These are phyloP conservation scores for Podospora anserina DNA, from an alignment of 495 filamentous ascomycete species.

Conservation along the genomic window DNA sequence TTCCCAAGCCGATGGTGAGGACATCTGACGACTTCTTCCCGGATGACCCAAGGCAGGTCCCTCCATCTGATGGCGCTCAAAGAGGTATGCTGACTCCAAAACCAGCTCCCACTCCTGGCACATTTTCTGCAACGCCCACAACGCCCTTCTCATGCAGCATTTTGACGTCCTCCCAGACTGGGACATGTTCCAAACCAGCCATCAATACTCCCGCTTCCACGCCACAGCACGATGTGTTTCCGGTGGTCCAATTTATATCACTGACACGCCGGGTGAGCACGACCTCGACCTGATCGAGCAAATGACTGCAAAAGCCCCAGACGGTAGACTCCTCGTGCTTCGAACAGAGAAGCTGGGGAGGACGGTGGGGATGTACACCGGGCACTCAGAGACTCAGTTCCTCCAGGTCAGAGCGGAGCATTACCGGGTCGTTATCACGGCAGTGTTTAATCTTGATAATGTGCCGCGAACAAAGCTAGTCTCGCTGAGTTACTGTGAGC, in stretches of 20 bases:
- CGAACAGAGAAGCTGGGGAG: conserved; percentile 69
- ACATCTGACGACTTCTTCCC: conserved; percentile 97
- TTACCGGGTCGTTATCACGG: conserved; percentile 11
- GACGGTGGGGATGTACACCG: conserved; percentile 66
- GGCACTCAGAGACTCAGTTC: conserved; percentile 66
- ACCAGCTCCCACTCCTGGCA: conserved; percentile 85
- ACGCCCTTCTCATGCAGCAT: conserved; percentile 70
- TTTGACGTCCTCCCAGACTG: conserved; percentile 70
- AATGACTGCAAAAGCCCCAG: conserved; percentile 66
- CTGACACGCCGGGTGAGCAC: conserved; percentile 81
- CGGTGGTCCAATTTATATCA: conserved; percentile 91
- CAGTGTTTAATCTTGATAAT: conserved; percentile 12
- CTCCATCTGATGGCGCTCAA: neutral
- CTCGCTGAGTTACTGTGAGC: conserved; percentile 78
- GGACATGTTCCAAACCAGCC: conserved; percentile 97
- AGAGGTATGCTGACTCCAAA: neutral
- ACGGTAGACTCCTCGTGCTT: conserved; percentile 70
- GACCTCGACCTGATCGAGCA: conserved; percentile 67
- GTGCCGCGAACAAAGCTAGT: conserved; percentile 62
- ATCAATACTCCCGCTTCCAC: conserved; percentile 75
- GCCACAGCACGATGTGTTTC: conserved; percentile 85
- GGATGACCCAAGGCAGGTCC: conserved; percentile 41
- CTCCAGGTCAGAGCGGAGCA: conserved; percentile 77
- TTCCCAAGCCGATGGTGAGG: conserved; percentile 61
- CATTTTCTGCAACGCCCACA: conserved; percentile 90